phyloP scores from a whole-genome alignment of 768 basidiomycete species.

The Mycena filopes region DNA sequence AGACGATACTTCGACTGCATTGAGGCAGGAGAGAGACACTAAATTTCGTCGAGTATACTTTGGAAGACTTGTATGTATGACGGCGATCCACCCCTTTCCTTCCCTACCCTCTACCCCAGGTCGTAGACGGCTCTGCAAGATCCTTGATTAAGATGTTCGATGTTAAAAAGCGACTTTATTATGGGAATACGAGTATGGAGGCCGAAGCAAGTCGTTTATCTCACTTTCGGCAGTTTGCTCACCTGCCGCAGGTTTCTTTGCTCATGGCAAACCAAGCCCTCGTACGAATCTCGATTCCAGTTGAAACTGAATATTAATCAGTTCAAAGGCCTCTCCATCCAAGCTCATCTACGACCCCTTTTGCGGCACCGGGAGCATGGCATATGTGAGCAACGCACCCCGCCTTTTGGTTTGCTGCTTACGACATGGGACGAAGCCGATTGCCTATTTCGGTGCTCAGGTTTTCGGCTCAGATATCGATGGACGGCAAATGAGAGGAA shows the following conservation, averaged over 20 bases:
- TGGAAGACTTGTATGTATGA: slow-evolving; percentile 83
- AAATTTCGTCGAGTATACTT: slow-evolving; percentile 79
- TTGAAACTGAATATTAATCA: not conserved
- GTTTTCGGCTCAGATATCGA: slow-evolving; percentile 96
- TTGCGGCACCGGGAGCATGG: slow-evolving; percentile 92
- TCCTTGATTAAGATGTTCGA: slow-evolving; percentile 74
- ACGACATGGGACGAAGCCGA: slow-evolving; percentile 62
- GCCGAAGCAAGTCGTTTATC: slow-evolving; percentile 59
- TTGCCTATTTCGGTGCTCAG: slow-evolving; percentile 87
- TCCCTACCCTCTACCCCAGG: slow-evolving; percentile 4
- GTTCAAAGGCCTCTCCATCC: slow-evolving; percentile 79
- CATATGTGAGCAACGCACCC: slow-evolving; percentile 65
- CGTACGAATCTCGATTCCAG: slow-evolving; percentile 52
- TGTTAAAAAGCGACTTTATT: slow-evolving; percentile 90
- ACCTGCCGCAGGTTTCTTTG: slow-evolving; percentile 66
- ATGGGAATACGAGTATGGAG: slow-evolving; percentile 98
- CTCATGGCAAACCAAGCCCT: slow-evolving; percentile 97
- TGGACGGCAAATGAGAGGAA: slow-evolving; percentile 96
- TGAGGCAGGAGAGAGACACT: slow-evolving; percentile 70
- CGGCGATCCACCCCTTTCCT: not conserved
- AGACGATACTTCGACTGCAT: slow-evolving; percentile 65
- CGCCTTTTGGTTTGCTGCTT: not conserved
- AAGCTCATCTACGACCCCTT: slow-evolving; percentile 97
- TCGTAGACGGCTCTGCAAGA: slow-evolving; percentile 64
- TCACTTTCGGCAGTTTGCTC: not conserved